These are phyloP conservation scores for Russula compacta DNA, from an alignment of 768 basidiomycete genomes.

Conservation along the genomic window DNA sequence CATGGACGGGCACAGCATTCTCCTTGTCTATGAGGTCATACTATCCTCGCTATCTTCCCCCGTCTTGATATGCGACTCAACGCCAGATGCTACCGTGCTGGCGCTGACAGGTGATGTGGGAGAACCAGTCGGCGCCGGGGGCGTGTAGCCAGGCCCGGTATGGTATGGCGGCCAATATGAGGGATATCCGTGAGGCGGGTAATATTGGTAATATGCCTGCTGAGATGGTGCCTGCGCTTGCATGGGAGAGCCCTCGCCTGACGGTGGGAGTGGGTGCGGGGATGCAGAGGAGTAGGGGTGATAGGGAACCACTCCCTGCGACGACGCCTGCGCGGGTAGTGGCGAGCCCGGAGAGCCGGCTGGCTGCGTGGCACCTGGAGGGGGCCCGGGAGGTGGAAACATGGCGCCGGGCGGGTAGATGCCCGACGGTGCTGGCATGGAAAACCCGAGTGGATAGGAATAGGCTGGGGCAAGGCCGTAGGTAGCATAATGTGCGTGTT, in stretches of 20 bases:
- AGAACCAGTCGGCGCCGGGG: slow-evolving; percentile 7
- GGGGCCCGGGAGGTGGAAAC: slow-evolving; percentile 10
- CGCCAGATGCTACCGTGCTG: slow-evolving; percentile 12
- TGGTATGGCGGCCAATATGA: slow-evolving; percentile 18
- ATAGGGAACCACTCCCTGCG: slow-evolving; percentile 8
- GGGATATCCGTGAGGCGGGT: slow-evolving; percentile 16
- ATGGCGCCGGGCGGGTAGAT: slow-evolving; percentile 1
- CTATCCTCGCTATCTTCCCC: slow-evolving; percentile 16
- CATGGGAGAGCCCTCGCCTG: slow-evolving; percentile 5
- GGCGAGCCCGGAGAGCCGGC: slow-evolving; percentile 11
- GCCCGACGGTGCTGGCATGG: slow-evolving; percentile 7
- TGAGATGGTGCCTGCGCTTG: slow-evolving; percentile 4
- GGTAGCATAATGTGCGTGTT: slow-evolving; percentile 19
- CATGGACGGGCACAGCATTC: background rate
- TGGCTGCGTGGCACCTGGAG: background rate
- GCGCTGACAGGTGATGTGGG: slow-evolving; percentile 17
- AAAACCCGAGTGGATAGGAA: slow-evolving; percentile 14
- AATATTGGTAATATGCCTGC: slow-evolving; percentile 17
- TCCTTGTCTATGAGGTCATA: slow-evolving; percentile 2
- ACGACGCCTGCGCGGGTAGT: background rate
- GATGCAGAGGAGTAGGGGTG: background rate
- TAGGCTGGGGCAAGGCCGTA: slow-evolving; percentile 15
- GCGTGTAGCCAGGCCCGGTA: slow-evolving; percentile 1
- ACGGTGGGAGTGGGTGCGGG: background rate
- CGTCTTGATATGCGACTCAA: slow-evolving; percentile 15